Evolutionary conservation across 768 basidiomycete species (phyloP), one percentile per base, ranked within the genome.

Genomic region (Thelephora aurantiotincta): DNA sequence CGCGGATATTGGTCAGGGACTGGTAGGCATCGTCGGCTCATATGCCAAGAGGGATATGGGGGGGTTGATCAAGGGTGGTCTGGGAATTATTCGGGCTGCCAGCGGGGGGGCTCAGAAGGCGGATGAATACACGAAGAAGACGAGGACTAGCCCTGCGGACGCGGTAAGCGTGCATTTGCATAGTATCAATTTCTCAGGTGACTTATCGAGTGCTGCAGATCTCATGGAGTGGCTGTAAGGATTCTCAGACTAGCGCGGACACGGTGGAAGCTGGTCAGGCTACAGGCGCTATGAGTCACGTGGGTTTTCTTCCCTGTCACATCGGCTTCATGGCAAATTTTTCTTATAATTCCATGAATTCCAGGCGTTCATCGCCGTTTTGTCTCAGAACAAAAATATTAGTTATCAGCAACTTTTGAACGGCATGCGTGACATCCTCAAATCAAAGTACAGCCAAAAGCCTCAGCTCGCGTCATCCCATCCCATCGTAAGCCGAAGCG

Each of bases 61-160:
- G 12, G 87, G 90, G 13, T 74, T 86, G 34, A 65, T 97, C 54
- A 71, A 70, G 42, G 80, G 83, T 5, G 77, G 90, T 11, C 74
- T 80, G 56, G 76, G 80, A 5, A 57, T 97, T 34, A 63, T 91
- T 46, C 88, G 87, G 59, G 73, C 75, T 1, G 81, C 87, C 13
- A 77, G 82, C 14, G 86, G 83, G 14, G 68, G 63, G 35, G 68
- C 67, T 49, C 67, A 73, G 48, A 82, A 82, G 56, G 86, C 85
- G 0, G 74, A 76, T 5, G 66, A 79, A 50, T 65, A 70, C 49
- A 60, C 80, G 0, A 78, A 49, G 20, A 52, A 48, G 18, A 65
- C 62, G 22, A 81, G 74, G 62, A 85, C 89, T 0, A 87, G 86
- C 57, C 74, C 82, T 9, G 93, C 93, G n/a, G 94, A 98, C 59